Evolutionary conservation across 805 yeast genomes (phyloP).

Genomic region (Saccharomycopsis lassenensis): DNA sequence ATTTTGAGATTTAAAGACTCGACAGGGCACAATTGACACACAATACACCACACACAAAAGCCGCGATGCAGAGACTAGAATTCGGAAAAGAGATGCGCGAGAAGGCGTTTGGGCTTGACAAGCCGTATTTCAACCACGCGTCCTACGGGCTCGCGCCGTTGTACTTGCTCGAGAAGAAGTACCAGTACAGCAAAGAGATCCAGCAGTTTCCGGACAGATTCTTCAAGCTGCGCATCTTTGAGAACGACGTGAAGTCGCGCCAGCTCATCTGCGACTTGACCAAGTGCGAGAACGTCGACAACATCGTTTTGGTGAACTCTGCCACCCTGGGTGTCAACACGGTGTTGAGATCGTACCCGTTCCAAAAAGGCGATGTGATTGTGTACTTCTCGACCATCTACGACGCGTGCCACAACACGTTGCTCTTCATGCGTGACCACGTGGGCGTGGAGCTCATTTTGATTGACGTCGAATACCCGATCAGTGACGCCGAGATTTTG

Average conservation of each 20-base stretch:
- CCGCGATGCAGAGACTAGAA: too few species aligned
- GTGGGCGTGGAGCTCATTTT: slow-evolving; percentile 21
- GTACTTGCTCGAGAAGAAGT: slow-evolving; percentile 32
- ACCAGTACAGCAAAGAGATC: slow-evolving; percentile 23
- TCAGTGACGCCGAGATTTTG: slow-evolving; percentile 32
- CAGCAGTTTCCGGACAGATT: slow-evolving; percentile 38
- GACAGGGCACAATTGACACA: too few species aligned
- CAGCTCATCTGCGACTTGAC: slow-evolving; percentile 32
- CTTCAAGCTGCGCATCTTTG: slow-evolving; percentile 23
- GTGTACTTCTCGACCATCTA: slow-evolving; percentile 40
- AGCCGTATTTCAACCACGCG: slow-evolving; percentile 59
- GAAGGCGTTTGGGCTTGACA: too few species aligned
- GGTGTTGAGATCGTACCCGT: slow-evolving; percentile 43
- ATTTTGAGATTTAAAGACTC: too few species aligned
- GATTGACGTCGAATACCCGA: slow-evolving; percentile 34
- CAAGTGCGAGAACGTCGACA: slow-evolving; percentile 34
- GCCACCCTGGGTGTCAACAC: slow-evolving; percentile 54
- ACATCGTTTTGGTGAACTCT: slow-evolving; percentile 44
- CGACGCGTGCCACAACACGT: slow-evolving; percentile 43
- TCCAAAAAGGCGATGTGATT: slow-evolving; percentile 40
- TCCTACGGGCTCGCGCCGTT: slow-evolving; percentile 49
- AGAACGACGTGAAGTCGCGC: slow-evolving; percentile 27
- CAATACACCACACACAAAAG: too few species aligned
- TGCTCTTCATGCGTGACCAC: slow-evolving; percentile 29
- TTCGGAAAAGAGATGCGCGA: too few species aligned